Evolutionary conservation across 2,329 filamentous ascomycete genomes (phyloP), one percentile per base, ranked within the genome.

Genomic region (Aspergillus jensenii): DNA sequence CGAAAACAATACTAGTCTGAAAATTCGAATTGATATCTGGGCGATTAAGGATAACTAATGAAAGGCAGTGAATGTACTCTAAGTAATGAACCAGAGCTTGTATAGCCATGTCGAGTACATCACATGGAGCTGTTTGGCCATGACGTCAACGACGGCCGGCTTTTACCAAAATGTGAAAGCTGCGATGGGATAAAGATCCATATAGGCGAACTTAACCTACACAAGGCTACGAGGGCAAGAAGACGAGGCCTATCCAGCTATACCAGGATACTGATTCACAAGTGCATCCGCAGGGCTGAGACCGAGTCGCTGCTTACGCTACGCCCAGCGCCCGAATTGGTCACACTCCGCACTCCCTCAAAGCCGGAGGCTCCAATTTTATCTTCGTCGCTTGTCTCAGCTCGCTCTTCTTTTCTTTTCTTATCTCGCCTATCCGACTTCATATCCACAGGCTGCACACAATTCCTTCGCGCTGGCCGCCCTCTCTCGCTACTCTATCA

Each of bases 281-380:
- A 37, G 35, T 33, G 25, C 7, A 45, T 3, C 51, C 44, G 7
- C 51, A 53, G 27, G 51, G 41, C 43, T 48, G 41, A 40, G 51
- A 21, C 37, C 35, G 37, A 40, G 23, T 19, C 27, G 21, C 21
- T 45, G 44, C 44, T 47, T 45, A 35, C 50, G 27, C 25, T 54
- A 25, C 53, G 25, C 23, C 46, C 44, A 43, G 46, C 45, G 46
- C 53, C 46, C 53, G 41, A 49, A 59, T 59, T 54, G 54, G 57
- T 55, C 57, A 54, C 51, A 46, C 50, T 53, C 51, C 53, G 51
- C 37, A 56, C 35, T 47, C 56, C 17, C 35, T 6, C 23, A 49
- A 17, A 46, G 27, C 39, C 59, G 59, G 59, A 62, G 60, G 57
- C 61, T 54, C 59, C 53, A 52, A 48, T 58, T 55, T 49, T 33